These are phyloP conservation scores for Elaeagnus macrophylla DNA, from an alignment of 306 rosid genomes.

Conservation along the genomic window DNA sequence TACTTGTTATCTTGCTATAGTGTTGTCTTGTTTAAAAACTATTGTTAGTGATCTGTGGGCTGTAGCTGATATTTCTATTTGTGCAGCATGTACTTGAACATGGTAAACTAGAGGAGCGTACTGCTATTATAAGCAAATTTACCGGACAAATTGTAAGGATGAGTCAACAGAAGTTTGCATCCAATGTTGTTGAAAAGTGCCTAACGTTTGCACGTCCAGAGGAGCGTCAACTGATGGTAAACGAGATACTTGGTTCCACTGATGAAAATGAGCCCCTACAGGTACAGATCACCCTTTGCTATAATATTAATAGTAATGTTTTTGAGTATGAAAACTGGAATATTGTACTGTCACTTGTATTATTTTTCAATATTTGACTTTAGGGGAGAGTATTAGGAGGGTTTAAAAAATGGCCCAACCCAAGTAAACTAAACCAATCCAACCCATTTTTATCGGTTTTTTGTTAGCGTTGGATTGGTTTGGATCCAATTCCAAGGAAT, in stretches of 20 bases:
- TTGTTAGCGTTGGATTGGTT: too few species aligned
- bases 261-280: slow-evolving; percentile 98
- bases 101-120: slow-evolving; percentile 68
- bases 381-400: not conserved
- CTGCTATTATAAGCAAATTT: slow-evolving; percentile 73
- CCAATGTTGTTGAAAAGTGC: slow-evolving; percentile 95
- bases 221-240: slow-evolving; percentile 77
- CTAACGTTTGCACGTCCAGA: slow-evolving; percentile 70
- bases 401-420: too few species aligned
- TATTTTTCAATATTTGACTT: not conserved
- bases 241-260: slow-evolving; percentile 86
- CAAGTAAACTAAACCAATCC: too few species aligned
- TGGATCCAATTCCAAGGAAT: too few species aligned
- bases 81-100: slow-evolving; percentile 74
- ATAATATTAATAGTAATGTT: not conserved
- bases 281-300: slow-evolving; percentile 33
- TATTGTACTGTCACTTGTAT: not conserved
- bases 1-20: not conserved
- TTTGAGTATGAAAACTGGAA: not conserved
- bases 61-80: slow-evolving; percentile 12
- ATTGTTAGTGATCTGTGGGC: not conserved
- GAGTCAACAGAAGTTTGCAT: slow-evolving; percentile 99
- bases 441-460: too few species aligned
- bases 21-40: not conserved
- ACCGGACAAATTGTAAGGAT: slow-evolving; percentile 94